Evolutionary conservation across 352 stramenopile genomes (phyloP).

Genomic region (Pythium biforme): DNA sequence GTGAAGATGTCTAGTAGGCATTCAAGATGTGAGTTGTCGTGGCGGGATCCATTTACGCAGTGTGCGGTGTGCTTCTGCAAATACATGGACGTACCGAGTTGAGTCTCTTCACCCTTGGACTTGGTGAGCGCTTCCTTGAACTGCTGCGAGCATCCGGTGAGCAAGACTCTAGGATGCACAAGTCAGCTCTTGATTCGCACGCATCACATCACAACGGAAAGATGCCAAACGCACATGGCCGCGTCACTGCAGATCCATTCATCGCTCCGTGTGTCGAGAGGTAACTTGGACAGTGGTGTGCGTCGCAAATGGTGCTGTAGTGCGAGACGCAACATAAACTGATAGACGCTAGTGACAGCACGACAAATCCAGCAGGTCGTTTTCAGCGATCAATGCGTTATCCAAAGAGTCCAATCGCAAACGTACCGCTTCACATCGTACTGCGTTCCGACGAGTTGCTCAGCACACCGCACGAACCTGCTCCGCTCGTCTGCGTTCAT

Average conservation of each 20-base stretch:
- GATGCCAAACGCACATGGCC: slow-evolving; percentile 48
- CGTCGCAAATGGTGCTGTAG: slow-evolving; percentile 47
- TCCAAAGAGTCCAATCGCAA: not conserved
- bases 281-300: slow-evolving; percentile 44
- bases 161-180: slow-evolving; percentile 38
- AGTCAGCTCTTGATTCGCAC: not conserved
- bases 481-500: slow-evolving; percentile 47
- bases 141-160: slow-evolving; percentile 53
- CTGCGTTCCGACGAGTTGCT: slow-evolving; percentile 56
- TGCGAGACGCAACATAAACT: slow-evolving; percentile 57
- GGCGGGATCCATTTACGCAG: too few species aligned
- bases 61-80: too few species aligned
- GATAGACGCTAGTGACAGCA: slow-evolving; percentile 39
- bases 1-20: slow-evolving; percentile 57
- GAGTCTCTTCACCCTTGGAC: slow-evolving; percentile 32
- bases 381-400: not conserved
- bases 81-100: slow-evolving; percentile 43
- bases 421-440: slow-evolving; percentile 64
- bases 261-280: slow-evolving; percentile 49
- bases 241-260: slow-evolving; percentile 79
- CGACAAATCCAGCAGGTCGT: not conserved
- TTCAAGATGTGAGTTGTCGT: not conserved
- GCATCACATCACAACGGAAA: not conserved
- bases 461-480: slow-evolving; percentile 59
- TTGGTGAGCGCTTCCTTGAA: slow-evolving; percentile 55